phyloP scores from a whole-genome alignment of 139 green algal genomes.

The Chlorella sp. region DNA sequence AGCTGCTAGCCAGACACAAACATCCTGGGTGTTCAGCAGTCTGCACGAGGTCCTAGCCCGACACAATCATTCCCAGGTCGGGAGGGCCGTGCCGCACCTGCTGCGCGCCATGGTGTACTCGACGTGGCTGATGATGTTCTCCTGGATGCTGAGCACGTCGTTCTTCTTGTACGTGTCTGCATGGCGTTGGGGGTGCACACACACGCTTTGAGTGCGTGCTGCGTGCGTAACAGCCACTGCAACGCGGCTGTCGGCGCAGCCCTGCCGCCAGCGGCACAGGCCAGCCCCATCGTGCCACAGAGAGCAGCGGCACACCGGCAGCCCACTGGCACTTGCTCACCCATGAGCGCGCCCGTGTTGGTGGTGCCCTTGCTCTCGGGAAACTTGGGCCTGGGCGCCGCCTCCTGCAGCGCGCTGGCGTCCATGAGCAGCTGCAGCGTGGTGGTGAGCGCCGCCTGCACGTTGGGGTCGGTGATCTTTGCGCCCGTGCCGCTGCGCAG shows the following conservation, averaged over 20 bases:
- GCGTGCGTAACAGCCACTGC: too few species aligned
- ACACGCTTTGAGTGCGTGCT: too few species aligned
- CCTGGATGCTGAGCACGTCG: constrained; percentile 92
- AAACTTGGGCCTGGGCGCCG: constrained; percentile 36
- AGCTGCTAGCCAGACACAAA: too few species aligned
- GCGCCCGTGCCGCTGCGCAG: constrained; percentile 44
- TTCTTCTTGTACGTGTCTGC: constrained; percentile 93
- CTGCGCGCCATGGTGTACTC: constrained; percentile 96
- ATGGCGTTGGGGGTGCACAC: not conserved
- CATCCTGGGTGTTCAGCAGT: too few species aligned
- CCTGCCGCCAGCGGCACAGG: too few species aligned
- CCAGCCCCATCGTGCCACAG: not conserved
- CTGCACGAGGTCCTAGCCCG: too few species aligned
- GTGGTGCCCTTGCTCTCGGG: constrained; percentile 36
- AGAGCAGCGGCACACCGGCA: not conserved
- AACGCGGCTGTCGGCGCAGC: too few species aligned
- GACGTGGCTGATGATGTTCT: constrained; percentile 96
- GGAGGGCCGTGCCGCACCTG: too few species aligned
- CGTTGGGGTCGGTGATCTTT: constrained; percentile 52
- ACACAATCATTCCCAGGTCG: constrained; percentile 60
- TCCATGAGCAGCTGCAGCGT: constrained; percentile 43
- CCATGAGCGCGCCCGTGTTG: constrained; percentile 6
- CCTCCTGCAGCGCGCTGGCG: constrained; percentile 15
- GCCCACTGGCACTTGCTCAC: not conserved
- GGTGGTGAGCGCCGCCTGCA: constrained; percentile 45